Conservation (phyloP, 169 alveolate genomes). For the Babesia ovata region DNA sequence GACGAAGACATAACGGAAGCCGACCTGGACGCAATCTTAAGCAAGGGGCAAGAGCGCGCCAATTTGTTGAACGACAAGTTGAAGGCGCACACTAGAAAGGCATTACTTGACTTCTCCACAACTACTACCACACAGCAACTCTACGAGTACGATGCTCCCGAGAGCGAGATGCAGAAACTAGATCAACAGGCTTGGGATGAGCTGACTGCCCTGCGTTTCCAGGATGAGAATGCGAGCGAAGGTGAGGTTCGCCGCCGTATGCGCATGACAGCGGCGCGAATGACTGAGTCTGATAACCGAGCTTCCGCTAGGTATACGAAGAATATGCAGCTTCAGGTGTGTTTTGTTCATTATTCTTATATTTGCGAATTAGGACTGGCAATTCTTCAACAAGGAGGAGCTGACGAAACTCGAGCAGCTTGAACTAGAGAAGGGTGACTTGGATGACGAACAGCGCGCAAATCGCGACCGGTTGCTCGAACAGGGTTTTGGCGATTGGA, state of each 20-base stretch:
- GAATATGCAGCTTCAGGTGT: conserved; percentile 11
- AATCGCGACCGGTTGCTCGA: conserved; percentile 59
- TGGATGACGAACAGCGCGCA: conserved; percentile 65
- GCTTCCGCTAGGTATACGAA: neutral
- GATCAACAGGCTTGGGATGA: conserved; percentile 69
- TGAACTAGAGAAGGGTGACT: conserved; percentile 58
- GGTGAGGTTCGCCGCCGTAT: conserved; percentile 55
- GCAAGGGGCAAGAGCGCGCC: conserved; percentile 76
- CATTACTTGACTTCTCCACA: conserved; percentile 70
- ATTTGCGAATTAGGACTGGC: conserved; percentile 61
- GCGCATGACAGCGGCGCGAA: conserved; percentile 47
- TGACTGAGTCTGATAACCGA: conserved; percentile 16
- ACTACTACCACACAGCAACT: conserved; percentile 44
- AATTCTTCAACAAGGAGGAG: conserved; percentile 66
- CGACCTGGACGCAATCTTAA: conserved; percentile 74
- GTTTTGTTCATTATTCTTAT: neutral
- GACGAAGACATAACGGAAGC: conserved; percentile 73
- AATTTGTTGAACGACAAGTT: conserved; percentile 68
- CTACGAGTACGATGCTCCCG: conserved; percentile 66
- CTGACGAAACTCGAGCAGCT: conserved; percentile 54
- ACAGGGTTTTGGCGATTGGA: conserved; percentile 75
- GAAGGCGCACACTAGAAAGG: conserved; percentile 66
- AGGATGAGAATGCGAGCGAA: conserved; percentile 24
- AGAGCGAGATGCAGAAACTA: conserved; percentile 31
- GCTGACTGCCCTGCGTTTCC: conserved; percentile 52